Conservation (phyloP, 352 stramenopile species). For the Blastocystis sp. region DNA sequence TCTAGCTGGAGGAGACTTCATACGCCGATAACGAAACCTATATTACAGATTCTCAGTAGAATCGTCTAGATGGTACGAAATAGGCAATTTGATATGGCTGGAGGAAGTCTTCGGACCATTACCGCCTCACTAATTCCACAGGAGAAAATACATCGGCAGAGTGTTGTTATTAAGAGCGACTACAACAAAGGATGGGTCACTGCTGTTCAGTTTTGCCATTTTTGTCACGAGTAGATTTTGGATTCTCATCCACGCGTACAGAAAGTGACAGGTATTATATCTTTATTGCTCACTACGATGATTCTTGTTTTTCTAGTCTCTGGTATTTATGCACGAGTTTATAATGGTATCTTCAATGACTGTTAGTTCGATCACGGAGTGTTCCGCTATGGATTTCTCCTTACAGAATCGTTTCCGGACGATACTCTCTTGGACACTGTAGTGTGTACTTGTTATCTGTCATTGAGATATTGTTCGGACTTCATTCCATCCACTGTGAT, state of each 20-base stretch:
- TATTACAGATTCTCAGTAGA: not conserved
- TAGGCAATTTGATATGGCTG: not conserved
- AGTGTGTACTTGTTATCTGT: not conserved
- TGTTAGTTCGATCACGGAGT: not conserved
- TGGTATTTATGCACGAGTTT: not conserved
- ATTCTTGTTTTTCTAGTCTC: not conserved
- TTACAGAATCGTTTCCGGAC: not conserved
- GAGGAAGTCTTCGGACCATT: not conserved
- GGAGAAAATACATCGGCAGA: not conserved
- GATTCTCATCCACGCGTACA: not conserved
- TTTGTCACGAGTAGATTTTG: not conserved
- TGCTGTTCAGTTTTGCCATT: not conserved
- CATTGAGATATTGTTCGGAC: not conserved
- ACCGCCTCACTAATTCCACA: not conserved
- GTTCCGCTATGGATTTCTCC: not conserved
- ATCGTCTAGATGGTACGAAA: not conserved
- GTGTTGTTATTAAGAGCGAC: slow-evolving; percentile 29
- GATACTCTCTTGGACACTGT: not conserved
- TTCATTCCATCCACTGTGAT: not conserved
- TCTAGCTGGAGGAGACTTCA: not conserved
- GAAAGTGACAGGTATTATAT: not conserved
- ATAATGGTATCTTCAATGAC: not conserved
- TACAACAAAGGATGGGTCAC: slow-evolving; percentile 39
- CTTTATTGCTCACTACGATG: not conserved
- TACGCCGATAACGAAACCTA: not conserved